Evolutionary conservation across 768 basidiomycete species (phyloP), one percentile per base, ranked within the genome.

Genomic region (Kwoniella europaea): DNA sequence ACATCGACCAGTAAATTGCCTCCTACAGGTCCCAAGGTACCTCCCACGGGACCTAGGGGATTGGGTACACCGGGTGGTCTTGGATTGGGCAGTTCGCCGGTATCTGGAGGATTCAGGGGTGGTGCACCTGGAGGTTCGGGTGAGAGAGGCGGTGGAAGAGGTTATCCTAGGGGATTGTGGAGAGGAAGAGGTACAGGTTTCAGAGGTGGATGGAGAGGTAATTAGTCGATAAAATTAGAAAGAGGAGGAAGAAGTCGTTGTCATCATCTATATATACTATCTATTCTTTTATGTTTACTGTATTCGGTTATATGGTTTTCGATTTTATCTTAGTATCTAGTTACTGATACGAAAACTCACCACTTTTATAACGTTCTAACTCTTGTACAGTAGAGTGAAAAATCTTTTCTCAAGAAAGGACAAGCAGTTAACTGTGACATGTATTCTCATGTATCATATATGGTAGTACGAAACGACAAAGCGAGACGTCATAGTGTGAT

Each of bases 171-270:
- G 44, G 71, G 60, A 20, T 56, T 58, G 35, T 67, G 61, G 61
- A 62, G 71, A 57, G 70, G 70, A 35, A 50, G 67, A 58, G 27
- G 56, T 10, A 41, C 66, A 29, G 57, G 57, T 4, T 63, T 62
- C 35, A 58, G 71, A 58, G 66, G 66, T 42, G 71, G 68, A 27
- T 70, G 68, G 68, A 64, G 68, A 29, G 68, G 68, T 5, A 63
- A 18, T 60, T 75, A 91, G 77, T 93, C 91, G 46, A 27, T 27
- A 27, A 27, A 27, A 3, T 27, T 27, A 3, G 27, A 27, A 27
- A 27, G 46, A 50, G 35, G 4, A 35, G 35, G 35, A 35, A 35
- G 35, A 35, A 35, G 35, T 35, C 5, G 35, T 6, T 35, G 35
- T 7, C 35, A 35, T 35, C 7, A 35, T 35, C 35, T 35, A 35